phyloP scores from a whole-genome alignment of 1,284 basidiomycete species.

The Heterobasidion irregulare region DNA sequence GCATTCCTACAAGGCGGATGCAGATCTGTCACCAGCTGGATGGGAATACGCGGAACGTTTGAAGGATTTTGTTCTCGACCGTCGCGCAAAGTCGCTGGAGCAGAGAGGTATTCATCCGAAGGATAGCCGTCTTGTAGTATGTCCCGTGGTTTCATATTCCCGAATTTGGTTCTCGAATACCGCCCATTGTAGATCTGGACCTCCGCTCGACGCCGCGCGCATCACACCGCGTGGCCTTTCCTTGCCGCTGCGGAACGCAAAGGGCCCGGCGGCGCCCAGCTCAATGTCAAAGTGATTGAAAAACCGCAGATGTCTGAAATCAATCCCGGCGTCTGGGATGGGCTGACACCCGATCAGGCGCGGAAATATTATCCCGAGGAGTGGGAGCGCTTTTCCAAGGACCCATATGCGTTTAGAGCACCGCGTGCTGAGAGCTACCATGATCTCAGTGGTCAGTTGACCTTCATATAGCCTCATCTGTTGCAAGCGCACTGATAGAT shows the following conservation, averaged over 20 bases:
- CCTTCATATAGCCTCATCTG: not conserved
- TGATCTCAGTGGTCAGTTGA: slow-evolving; percentile 59
- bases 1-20: slow-evolving; percentile 98
- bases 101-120: slow-evolving; percentile 56
- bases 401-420: slow-evolving; percentile 91
- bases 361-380: slow-evolving; percentile 89
- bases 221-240: slow-evolving; percentile 96
- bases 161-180: not conserved
- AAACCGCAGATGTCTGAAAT: slow-evolving; percentile 97
- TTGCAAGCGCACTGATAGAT: not conserved
- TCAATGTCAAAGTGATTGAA: slow-evolving; percentile 79
- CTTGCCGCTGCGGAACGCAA: slow-evolving; percentile 31
- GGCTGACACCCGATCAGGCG: slow-evolving; percentile 86
- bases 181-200: slow-evolving; percentile 78
- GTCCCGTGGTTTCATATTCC: slow-evolving; percentile 17
- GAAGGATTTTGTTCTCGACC: slow-evolving; percentile 78
- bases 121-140: slow-evolving; percentile 68
- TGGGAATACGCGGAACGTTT: slow-evolving; percentile 91
- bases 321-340: slow-evolving; percentile 96
- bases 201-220: slow-evolving; percentile 84
- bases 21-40: slow-evolving; percentile 89
- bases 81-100: slow-evolving; percentile 62
- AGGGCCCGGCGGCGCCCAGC: slow-evolving; percentile 10
- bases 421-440: slow-evolving; percentile 94
- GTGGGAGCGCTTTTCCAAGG: slow-evolving; percentile 86